Base-by-base conservation (phyloP, 768 basidiomycete species). In the Lentinula detonsa region DNA sequence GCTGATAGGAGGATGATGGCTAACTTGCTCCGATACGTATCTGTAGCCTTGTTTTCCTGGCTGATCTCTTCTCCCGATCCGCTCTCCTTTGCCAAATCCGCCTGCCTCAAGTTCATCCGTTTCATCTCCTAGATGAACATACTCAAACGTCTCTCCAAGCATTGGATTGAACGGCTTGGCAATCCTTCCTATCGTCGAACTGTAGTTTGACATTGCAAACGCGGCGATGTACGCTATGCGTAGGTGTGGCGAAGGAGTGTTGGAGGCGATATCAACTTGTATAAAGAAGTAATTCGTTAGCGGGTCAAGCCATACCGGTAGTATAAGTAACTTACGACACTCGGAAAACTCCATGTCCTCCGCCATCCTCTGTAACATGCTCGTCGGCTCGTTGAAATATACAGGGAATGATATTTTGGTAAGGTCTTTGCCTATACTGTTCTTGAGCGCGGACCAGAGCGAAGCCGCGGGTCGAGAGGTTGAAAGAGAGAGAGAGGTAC, bases 331-430 rank as follows among this genome's bases (percentile, higher is more conserved):
- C 91, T 78, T 67, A 92, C 90, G 75, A 68, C 93, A 96, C 65
- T 94, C 93, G 0, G 91, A 88, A 73, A 95, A 97, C 72, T 97
- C 95, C 93, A 96, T 96, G 73, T 98, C 95, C 74, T 98, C 95
- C 10, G 95, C 89, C 92, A 98, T 98, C 54, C 95, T 78, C 76
- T 98, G 93, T 62, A 98, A 71, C 95, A 98, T 98, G 68, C 92
- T 95, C 53, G 95, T 97, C 33, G 93, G 91, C 72, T 93, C 91
- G 71, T 94, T 95, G 68, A 93, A 94, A 71, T 86, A 93, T 43
- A 97, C 94, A 0, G 95, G 95, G 72, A 96, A 96, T 65, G 86
- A 91, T 62, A 98, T 98, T 81, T 82, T 95, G 43, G 95, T 98
- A 70, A 98, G 75, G 71, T 98, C 95, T 78, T 97, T 98, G 63